Evolutionary conservation across 2,329 filamentous ascomycete species (phyloP), one percentile per base, ranked within the genome.

Genomic region (Xylariaceae sp.): DNA sequence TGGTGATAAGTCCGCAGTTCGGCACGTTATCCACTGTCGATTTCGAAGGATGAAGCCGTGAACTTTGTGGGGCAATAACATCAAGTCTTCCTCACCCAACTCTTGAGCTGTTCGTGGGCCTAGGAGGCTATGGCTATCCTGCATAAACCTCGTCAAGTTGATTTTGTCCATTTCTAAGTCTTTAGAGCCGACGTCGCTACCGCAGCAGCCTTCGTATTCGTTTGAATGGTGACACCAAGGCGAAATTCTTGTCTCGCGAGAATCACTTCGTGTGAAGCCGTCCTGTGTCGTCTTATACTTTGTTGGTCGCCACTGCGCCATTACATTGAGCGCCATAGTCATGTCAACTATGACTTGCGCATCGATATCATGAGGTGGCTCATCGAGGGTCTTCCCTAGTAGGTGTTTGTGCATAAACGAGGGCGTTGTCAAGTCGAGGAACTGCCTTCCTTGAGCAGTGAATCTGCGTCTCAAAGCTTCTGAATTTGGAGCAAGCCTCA

Each of bases 321-420:
- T 9, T 7, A 33, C 31, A 11, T 18, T 47, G 7, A 50, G 5
- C 2, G 48, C 48, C 48, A 43, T 50, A n/a, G 6, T 46, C 39
- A 39, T 46, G 36, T 50, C 48, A 12, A 50, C 45, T 11, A 50
- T 50, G 11, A 50, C 48, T 22, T 46, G 43, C 2, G 39, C 39
- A 17, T 50, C 48, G 17, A 50, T 42, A 9, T 50, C 44, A 39
- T 50, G 43, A 30, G 48, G 15, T 22, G 48, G 48, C 27, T 46
- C 48, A 31, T 44, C 44, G 22, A 50, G 11, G 1, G 48, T 50
- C 12, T 40, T 43, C 18, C 48, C 48, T 6, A 9, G 30, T 11
- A 47, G 30, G 18, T 50, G 39, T n/a, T 31, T 43, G 44, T 50
- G 48, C 22, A 44, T 43, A 10, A 33, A 17, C 3, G 48, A 17